A percentile compares a stretch with the other conserved stretches of the same genome.
Conservation (phyloP, 225 moss, liverwort and hornwort genomes). For the Thuidium tamariscinum region DNA sequence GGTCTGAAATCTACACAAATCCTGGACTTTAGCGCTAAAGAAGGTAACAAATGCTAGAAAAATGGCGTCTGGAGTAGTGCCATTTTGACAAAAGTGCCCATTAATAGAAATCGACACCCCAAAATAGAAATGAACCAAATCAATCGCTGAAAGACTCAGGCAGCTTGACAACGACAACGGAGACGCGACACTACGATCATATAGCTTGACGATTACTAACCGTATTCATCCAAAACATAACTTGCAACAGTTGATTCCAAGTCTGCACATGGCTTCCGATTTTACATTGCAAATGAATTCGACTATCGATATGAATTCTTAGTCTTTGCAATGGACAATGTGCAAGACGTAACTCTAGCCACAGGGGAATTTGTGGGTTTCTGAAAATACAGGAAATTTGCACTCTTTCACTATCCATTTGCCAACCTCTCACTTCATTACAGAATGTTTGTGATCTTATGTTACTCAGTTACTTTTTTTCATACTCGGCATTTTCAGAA, state of each 20-base stretch:
- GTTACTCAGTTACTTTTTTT: neutral
- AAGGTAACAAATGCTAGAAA: too few relatives aligned
- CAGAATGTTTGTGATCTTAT: too few relatives aligned
- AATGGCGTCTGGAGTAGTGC: too few relatives aligned
- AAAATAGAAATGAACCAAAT: neutral
- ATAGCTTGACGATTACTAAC: neutral
- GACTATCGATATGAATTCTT: neutral
- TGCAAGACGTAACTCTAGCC: neutral
- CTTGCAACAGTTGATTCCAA: neutral
- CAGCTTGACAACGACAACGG: neutral
- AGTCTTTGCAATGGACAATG: too few relatives aligned
- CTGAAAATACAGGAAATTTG: too few relatives aligned
- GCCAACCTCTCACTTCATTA: neutral
- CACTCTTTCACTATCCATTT: neutral
- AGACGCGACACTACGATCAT: neutral
- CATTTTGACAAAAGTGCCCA: too few relatives aligned
- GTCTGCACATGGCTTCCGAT: neutral
- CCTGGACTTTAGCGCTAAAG: too few relatives aligned
- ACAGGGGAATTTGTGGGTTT: neutral
- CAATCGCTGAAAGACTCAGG: too few relatives aligned
- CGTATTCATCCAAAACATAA: neutral
- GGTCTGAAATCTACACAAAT: too few relatives aligned
- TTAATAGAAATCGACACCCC: too few relatives aligned
- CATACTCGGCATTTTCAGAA: neutral
- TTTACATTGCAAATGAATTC: neutral